These are phyloP conservation scores for Arxiozyma bovina DNA, from an alignment of 1,139 yeast species.

Conservation along the genomic window DNA sequence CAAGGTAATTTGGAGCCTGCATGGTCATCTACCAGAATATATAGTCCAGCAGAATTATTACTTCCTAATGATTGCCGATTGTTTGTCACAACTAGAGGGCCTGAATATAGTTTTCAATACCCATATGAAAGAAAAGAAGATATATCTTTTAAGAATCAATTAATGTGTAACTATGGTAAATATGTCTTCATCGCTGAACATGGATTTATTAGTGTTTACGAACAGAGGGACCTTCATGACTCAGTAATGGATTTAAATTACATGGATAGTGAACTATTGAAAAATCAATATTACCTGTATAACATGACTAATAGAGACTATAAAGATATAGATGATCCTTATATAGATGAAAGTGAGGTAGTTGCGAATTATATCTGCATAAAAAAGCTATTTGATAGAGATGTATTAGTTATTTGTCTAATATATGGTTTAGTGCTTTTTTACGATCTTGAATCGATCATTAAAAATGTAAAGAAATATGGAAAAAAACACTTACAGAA, in stretches of 20 bases:
- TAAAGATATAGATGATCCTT: neutral
- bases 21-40: slow-evolving; percentile 14
- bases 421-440: slow-evolving; percentile 11
- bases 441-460: neutral
- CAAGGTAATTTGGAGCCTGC: slow-evolving; percentile 19
- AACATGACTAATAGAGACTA: neutral
- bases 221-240: neutral
- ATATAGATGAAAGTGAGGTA: neutral
- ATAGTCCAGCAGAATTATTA: slow-evolving; percentile 18
- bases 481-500: neutral
- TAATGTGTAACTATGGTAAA: slow-evolving; percentile 10
- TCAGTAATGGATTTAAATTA: neutral
- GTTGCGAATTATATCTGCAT: slow-evolving; percentile 13
- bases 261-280: neutral
- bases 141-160: slow-evolving; percentile 10
- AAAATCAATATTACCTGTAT: neutral
- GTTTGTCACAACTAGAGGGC: slow-evolving; percentile 9
- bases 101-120: slow-evolving; percentile 1
- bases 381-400: slow-evolving; percentile 9
- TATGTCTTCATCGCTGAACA: slow-evolving; percentile 9
- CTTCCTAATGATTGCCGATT: slow-evolving; percentile 16
- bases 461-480: neutral
- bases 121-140: neutral
- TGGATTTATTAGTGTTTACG: neutral
- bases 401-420: slow-evolving; percentile 15